Percentiles rank a stretch among this genome's conserved stretches.
Conservation (phyloP, 1,139 yeast species). For the Candida neerlandica region DNA sequence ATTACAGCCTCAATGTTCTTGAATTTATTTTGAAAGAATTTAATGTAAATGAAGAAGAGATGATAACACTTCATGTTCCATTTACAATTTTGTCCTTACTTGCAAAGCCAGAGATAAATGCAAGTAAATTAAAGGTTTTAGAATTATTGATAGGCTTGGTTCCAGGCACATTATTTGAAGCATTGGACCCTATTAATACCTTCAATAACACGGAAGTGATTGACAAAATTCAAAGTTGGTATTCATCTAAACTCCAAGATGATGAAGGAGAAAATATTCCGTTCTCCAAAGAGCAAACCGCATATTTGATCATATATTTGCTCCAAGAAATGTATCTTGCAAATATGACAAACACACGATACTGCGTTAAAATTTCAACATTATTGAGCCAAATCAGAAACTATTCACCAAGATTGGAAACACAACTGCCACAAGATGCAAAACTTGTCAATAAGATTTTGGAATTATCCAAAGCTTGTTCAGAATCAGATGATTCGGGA, state of each 20-base stretch:
- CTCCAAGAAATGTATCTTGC: slow-evolving; percentile 36
- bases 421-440: slow-evolving; percentile 7
- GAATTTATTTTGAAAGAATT: slow-evolving; percentile 64
- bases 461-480: not conserved
- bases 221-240: slow-evolving; percentile 22
- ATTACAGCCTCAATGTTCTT: slow-evolving; percentile 44
- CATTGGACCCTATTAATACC: slow-evolving; percentile 29
- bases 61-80: slow-evolving; percentile 77
- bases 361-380: slow-evolving; percentile 4
- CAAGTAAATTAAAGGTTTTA: slow-evolving; percentile 37
- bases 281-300: slow-evolving; percentile 44
- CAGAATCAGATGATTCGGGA: slow-evolving; percentile 5
- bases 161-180: slow-evolving; percentile 61
- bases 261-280: slow-evolving; percentile 28
- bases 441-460: slow-evolving; percentile 11
- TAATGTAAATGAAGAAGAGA: slow-evolving; percentile 83
- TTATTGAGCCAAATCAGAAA: slow-evolving; percentile 31
- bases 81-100: slow-evolving; percentile 56
- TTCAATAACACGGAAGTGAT: slow-evolving; percentile 19
- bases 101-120: slow-evolving; percentile 15
- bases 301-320: slow-evolving; percentile 40
- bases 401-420: slow-evolving; percentile 45
- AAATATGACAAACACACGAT: slow-evolving; percentile 19
- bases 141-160: slow-evolving; percentile 46
- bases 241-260: slow-evolving; percentile 14